Evolutionary conservation across 202 grass and related monocot genomes (phyloP).

Genomic region (Hordeum pubiflorum): DNA sequence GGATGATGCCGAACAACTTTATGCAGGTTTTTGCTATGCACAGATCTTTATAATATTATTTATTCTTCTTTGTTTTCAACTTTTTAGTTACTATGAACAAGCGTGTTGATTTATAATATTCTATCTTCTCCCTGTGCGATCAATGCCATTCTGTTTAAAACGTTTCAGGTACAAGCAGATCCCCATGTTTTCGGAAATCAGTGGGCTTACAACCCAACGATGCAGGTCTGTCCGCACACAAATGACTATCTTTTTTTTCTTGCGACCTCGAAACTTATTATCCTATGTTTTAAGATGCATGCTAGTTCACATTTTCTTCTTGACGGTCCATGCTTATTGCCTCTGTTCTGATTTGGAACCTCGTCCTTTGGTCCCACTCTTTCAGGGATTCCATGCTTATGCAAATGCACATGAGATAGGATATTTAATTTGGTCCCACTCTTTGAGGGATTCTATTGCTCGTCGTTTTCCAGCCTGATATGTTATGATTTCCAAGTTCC

Average conservation of each 20-base stretch:
- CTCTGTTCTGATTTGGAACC: neutral
- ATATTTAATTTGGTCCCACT: neutral
- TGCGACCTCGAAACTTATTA: neutral
- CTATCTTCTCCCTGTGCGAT: neutral
- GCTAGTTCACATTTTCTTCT: neutral
- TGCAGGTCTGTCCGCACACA: constrained; percentile 43
- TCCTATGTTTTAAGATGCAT: neutral
- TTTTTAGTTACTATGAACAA: neutral
- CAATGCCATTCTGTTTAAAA: neutral
- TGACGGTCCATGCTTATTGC: neutral
- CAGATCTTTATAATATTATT: constrained; percentile 7
- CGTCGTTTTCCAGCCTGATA: neutral
- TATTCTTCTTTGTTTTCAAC: constrained; percentile 7
- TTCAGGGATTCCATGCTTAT: too few species aligned
- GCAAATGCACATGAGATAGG: neutral
- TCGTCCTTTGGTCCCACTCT: too few species aligned
- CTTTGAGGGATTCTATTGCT: neutral
- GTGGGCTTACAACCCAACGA: constrained; percentile 81
- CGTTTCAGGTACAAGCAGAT: constrained; percentile 57
- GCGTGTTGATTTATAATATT: neutral
- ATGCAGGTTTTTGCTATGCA: constrained; percentile 42
- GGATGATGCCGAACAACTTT: constrained; percentile 54
- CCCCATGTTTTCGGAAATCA: constrained; percentile 66
- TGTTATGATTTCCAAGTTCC: neutral
- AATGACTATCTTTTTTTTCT: neutral